Base-by-base conservation (phyloP, 2,329 filamentous ascomycete species). In the Plenodomus lindquistii region DNA sequence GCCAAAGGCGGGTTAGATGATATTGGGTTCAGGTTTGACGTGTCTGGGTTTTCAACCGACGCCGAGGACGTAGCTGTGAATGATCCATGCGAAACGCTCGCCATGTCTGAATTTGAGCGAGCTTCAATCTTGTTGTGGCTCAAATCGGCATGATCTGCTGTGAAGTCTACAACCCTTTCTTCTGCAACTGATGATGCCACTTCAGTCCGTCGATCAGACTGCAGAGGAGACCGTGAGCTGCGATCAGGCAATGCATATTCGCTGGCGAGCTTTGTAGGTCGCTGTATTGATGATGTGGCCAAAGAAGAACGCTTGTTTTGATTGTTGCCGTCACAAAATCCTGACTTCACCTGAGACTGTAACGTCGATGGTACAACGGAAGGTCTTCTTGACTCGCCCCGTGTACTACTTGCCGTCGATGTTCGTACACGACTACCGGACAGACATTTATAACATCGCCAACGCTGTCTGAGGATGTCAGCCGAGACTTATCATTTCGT, bases 401-500 rank as follows among this genome's bases (percentile, higher is more conserved):
- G 37, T 13, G 34, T 47, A 31, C 6, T 31, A 31, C 9, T 11
- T 8, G 27, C 27, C 6, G 15, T 31, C 6, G 11, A 31, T 31
- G 27, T 31, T 31, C 27, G 27, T 31, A 31, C 27, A 39, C n/a
- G 15, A n/a, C 2, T 29, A 8, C 37, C 24, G 15, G 43, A 43
- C 29, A 48, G 40, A 50, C 62, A 66, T 40, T 38, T 48, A 38
- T 42, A 53, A 27, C 50, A 52, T 39, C 44, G 50, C 49, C 62
- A 55, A 1, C 15, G 36, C 38, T 44, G 42, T 11, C 57, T 60
- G n/a, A 16, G 17, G 11, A 19, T 21, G 35, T 60, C 22, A 60
- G 46, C 20, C 27, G 11, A 4, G 27, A 31, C 15, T 31, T 31
- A 31, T n/a, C 34, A 37, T 20, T n/a, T 21, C 31, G 7, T 40